These are phyloP conservation scores for Meyerozyma athensensis DNA, from an alignment of 1,139 yeast genomes.

Conservation along the genomic window DNA sequence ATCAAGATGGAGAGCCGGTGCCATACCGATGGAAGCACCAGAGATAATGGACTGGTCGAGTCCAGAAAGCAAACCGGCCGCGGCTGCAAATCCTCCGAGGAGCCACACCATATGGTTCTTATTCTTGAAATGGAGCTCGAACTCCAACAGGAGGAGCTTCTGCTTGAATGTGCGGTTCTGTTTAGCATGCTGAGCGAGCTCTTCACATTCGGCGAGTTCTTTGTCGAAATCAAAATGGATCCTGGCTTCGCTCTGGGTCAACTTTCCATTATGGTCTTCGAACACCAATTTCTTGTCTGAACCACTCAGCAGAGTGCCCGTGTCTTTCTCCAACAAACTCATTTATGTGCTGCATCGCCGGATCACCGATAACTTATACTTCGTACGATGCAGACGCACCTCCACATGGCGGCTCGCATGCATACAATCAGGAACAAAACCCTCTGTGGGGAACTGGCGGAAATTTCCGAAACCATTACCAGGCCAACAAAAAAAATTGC, in stretches of 20 bases:
- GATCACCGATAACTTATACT: too few relatives aligned
- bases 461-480: too few relatives aligned
- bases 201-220: constrained; percentile 23
- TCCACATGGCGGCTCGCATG: too few relatives aligned
- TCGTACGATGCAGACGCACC: too few relatives aligned
- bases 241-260: constrained; percentile 10
- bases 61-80: constrained; percentile 58
- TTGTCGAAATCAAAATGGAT: constrained; percentile 20
- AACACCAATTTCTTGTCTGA: constrained; percentile 6
- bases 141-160: constrained; percentile 20
- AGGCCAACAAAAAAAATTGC: too few relatives aligned
- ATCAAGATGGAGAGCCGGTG: constrained; percentile 24
- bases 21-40: constrained; percentile 52
- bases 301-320: constrained; percentile 5
- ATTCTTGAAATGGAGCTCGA: constrained; percentile 32
- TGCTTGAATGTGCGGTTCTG: constrained; percentile 18
- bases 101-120: constrained; percentile 42
- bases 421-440: too few relatives aligned
- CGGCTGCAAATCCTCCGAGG: constrained; percentile 49
- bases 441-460: too few relatives aligned
- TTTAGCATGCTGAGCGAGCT: constrained; percentile 16
- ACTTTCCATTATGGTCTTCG: constrained; percentile 8
- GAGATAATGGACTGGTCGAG: constrained; percentile 53
- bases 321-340: neutral
- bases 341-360: too few relatives aligned